A percentile compares a stretch with the other conserved stretches of the same genome.
Evolutionary conservation across 2,329 filamentous ascomycete species (phyloP).

Genomic region (Reticulascus tulasneorum): DNA sequence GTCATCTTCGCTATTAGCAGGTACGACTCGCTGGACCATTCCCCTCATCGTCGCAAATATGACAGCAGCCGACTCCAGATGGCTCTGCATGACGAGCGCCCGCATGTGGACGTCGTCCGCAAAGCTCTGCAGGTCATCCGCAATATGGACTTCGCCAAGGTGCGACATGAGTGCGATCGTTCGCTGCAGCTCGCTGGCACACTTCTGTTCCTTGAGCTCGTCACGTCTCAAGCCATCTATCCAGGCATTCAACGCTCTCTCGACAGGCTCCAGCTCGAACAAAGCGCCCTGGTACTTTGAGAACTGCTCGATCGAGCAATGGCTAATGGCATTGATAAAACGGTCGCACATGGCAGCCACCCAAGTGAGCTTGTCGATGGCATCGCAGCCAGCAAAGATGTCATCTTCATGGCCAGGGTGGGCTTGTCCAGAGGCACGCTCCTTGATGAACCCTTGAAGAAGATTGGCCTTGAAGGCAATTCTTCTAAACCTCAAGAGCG

Average conservation of each 20-base stretch:
- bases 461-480: slow-evolving; percentile 84
- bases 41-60: slow-evolving; percentile 59
- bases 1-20: slow-evolving; percentile 53
- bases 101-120: slow-evolving; percentile 79
- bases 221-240: slow-evolving; percentile 80
- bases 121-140: slow-evolving; percentile 64
- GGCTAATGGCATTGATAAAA: slow-evolving; percentile 75
- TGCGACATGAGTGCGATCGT: slow-evolving; percentile 86
- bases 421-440: slow-evolving; percentile 63
- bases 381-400: slow-evolving; percentile 73
- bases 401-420: slow-evolving; percentile 72
- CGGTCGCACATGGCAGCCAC: slow-evolving; percentile 79
- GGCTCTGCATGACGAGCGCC: slow-evolving; percentile 70
- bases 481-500: slow-evolving; percentile 81
- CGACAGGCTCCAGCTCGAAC: slow-evolving; percentile 87
- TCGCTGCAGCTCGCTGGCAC: slow-evolving; percentile 74
- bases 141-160: slow-evolving; percentile 75
- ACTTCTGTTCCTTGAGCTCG: slow-evolving; percentile 80
- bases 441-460: slow-evolving; percentile 73
- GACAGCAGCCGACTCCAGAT: slow-evolving; percentile 73
- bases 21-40: slow-evolving; percentile 65
- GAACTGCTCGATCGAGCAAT: slow-evolving; percentile 76
- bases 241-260: slow-evolving; percentile 82
- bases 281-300: slow-evolving; percentile 72
- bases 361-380: slow-evolving; percentile 81